Evolutionary conservation across 1,139 yeast species (phyloP).

Genomic region (Hyphopichia khmerensis): DNA sequence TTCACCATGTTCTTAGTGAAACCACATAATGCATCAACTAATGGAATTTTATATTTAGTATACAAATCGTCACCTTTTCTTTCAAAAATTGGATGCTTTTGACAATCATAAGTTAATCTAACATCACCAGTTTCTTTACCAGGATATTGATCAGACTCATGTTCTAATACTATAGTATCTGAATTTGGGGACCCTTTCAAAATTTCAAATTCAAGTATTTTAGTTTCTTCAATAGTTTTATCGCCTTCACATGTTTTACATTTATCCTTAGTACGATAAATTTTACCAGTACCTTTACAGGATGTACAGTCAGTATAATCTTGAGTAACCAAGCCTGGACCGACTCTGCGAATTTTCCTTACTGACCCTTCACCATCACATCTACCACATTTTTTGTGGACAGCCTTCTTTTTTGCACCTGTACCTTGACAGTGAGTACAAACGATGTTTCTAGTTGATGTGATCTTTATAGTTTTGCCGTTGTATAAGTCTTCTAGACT

Average conservation of each 20-base stretch:
- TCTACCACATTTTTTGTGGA: slow-evolving; percentile 52
- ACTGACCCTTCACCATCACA: slow-evolving; percentile 77
- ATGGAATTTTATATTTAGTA: slow-evolving; percentile 57
- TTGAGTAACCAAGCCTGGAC: slow-evolving; percentile 74
- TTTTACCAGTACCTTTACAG: slow-evolving; percentile 74
- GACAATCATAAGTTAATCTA: slow-evolving; percentile 55
- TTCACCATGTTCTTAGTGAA: slow-evolving; percentile 65
- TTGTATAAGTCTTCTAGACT: slow-evolving; percentile 74
- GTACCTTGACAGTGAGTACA: slow-evolving; percentile 73
- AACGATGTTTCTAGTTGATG: slow-evolving; percentile 69
- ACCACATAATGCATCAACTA: slow-evolving; percentile 84
- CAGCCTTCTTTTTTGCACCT: slow-evolving; percentile 68
- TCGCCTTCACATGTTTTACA: slow-evolving; percentile 78
- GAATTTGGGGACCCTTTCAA: slow-evolving; percentile 68
- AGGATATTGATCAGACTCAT: slow-evolving; percentile 77
- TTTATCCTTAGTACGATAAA: slow-evolving; percentile 62
- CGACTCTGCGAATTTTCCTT: slow-evolving; percentile 62
- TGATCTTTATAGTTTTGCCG: slow-evolving; percentile 78
- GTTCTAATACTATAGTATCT: slow-evolving; percentile 58
- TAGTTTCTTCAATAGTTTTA: slow-evolving; percentile 62
- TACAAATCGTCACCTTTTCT: slow-evolving; percentile 67
- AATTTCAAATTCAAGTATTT: slow-evolving; percentile 75
- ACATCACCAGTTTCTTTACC: slow-evolving; percentile 82
- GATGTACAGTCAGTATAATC: slow-evolving; percentile 61
- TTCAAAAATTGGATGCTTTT: slow-evolving; percentile 45